Evolutionary conservation across 805 yeast genomes (phyloP).

Genomic region (Pichia gijzeniarum): DNA sequence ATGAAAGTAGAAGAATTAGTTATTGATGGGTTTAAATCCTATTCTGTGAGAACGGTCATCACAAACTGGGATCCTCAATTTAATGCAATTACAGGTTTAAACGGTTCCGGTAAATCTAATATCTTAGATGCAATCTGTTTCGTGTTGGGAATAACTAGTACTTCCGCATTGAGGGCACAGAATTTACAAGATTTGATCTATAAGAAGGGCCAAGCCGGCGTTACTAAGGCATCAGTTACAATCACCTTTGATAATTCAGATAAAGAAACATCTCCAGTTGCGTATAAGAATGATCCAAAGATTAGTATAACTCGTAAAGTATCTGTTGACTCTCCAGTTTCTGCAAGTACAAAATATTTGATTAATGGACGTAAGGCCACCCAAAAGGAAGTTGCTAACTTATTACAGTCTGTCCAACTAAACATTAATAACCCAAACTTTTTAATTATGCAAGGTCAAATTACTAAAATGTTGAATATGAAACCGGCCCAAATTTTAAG

Average conservation of each 20-base stretch:
- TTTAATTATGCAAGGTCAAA: constrained; percentile 97
- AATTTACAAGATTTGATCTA: constrained; percentile 90
- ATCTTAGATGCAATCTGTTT: constrained; percentile 96
- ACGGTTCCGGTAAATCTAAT: constrained; percentile 97
- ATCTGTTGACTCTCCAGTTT: constrained; percentile 65
- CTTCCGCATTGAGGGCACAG: constrained; percentile 92
- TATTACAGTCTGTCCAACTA: constrained; percentile 91
- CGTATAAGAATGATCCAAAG: constrained; percentile 68
- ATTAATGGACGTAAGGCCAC: constrained; percentile 96
- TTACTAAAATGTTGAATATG: constrained; percentile 96
- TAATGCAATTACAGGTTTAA: constrained; percentile 95
- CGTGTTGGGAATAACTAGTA: constrained; percentile 92
- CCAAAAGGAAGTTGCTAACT: constrained; percentile 81
- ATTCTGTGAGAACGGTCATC: constrained; percentile 93
- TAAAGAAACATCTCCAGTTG: constrained; percentile 71
- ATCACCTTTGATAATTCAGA: constrained; percentile 90
- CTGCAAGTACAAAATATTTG: constrained; percentile 50
- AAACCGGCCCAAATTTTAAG: constrained; percentile 85
- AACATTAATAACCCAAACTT: constrained; percentile 97
- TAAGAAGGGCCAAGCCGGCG: constrained; percentile 97
- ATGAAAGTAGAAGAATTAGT: constrained; percentile 96
- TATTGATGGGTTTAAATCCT: constrained; percentile 95
- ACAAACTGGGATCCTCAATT: constrained; percentile 95
- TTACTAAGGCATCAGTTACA: constrained; percentile 93
- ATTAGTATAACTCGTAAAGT: constrained; percentile 91